These are phyloP conservation scores for Colletotrichum cuscutae DNA, from an alignment of 2,329 filamentous ascomycete species.

Conservation along the genomic window DNA sequence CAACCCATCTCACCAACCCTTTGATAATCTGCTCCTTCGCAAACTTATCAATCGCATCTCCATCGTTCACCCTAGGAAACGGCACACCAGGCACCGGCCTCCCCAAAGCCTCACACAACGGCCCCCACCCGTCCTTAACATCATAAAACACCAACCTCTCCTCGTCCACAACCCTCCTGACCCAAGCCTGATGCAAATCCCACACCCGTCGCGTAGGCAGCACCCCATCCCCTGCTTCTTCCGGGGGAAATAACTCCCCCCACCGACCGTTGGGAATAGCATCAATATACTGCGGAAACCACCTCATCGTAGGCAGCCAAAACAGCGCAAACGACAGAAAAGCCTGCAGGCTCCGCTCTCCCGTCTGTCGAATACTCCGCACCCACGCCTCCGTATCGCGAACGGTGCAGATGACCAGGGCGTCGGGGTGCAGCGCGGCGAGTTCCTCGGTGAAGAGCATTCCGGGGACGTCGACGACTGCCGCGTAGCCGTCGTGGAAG, in stretches of 20 bases:
- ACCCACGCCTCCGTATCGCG: slow-evolving; percentile 36
- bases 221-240: not conserved
- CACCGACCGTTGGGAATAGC: not conserved
- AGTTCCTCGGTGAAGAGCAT: slow-evolving; percentile 24
- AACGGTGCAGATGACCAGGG: slow-evolving; percentile 36
- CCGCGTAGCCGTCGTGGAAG: slow-evolving; percentile 4
- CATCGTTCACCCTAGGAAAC: slow-evolving; percentile 37
- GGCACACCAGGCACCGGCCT: slow-evolving; percentile 42
- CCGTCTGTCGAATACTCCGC: slow-evolving; percentile 35
- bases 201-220: slow-evolving; percentile 34
- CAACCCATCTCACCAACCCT: not conserved
- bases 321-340: not conserved
- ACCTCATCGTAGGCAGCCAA: not conserved
- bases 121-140: slow-evolving; percentile 45
- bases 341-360: not conserved
- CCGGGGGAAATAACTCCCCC: not conserved
- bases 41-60: not conserved
- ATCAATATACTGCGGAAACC: not conserved
- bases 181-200: slow-evolving; percentile 14
- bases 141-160: slow-evolving; percentile 42
- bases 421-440: slow-evolving; percentile 37
- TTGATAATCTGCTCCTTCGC: not conserved
- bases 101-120: slow-evolving; percentile 45
- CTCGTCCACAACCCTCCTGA: slow-evolving; percentile 36
- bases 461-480: not conserved